These are phyloP conservation scores for Calonectria honghensis DNA, from an alignment of 2,329 filamentous ascomycete species.

Conservation along the genomic window DNA sequence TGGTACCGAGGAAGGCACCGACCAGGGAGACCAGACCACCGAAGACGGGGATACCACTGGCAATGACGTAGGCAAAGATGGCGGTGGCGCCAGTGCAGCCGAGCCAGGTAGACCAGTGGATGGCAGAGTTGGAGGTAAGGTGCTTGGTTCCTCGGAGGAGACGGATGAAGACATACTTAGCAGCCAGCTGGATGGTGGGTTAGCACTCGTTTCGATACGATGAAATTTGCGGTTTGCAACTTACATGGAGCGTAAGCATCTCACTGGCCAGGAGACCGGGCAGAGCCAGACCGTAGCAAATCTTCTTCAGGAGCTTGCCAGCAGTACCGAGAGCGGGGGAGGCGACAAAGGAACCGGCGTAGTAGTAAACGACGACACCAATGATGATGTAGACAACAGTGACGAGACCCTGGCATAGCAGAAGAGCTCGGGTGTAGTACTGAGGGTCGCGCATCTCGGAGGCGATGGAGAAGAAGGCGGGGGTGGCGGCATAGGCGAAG, in stretches of 20 bases:
- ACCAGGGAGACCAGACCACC: conserved; percentile 14
- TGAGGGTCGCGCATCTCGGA: conserved; percentile 22
- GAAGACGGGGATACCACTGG: conserved; percentile 17
- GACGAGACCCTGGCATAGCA: conserved; percentile 21
- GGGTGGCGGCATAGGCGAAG: conserved; percentile 24
- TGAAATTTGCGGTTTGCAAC: background rate
- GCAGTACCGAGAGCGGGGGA: conserved; percentile 18
- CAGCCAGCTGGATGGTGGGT: background rate
- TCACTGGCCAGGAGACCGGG: conserved; percentile 15
- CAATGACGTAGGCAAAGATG: conserved; percentile 20
- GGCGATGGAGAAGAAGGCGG: conserved; percentile 21
- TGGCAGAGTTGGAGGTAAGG: conserved; percentile 25
- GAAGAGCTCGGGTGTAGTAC: conserved; percentile 18
- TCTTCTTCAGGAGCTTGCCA: conserved; percentile 21
- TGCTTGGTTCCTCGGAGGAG: conserved; percentile 22
- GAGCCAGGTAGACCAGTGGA: conserved; percentile 19
- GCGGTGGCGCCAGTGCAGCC: conserved; percentile 12
- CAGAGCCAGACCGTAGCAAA: conserved; percentile 19
- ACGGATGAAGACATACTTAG: conserved; percentile 22
- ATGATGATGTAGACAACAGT: conserved; percentile 20
- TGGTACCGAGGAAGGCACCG: background rate
- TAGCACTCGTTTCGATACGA: background rate
- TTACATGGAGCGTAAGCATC: conserved; percentile 22
- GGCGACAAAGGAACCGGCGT: conserved; percentile 14
- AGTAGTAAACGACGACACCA: conserved; percentile 20